Evolutionary conservation across 129 eudicot species (phyloP), one percentile per base, ranked within the genome.

Genomic region (Lactuca saligna): DNA sequence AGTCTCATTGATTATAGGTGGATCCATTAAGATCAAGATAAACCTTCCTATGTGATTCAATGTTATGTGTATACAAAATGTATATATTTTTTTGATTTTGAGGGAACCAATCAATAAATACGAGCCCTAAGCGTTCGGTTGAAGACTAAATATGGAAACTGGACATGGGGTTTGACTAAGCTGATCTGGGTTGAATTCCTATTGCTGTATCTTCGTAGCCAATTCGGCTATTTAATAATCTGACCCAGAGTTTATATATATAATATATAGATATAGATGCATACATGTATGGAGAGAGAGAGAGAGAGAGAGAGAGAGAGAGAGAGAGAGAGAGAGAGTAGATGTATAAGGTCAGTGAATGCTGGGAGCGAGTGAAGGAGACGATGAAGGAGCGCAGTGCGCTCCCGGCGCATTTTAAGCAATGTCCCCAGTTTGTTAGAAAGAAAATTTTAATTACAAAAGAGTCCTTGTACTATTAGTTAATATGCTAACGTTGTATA

Each of bases 1-100:
- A 4, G 81, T 68, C 68, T 86, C 96, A 41, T 78, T 88, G 4
- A 88, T 77, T 64, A 91, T 77, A 1, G 96, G 94, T 55, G 89
- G 97, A 82, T 91, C 97, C 97, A 91, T 82, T 78, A 68, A 0
- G 20, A 53, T 17, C 17, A 13, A 12, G 14, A 58, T 29, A 7
- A 57, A 44, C 48, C 34, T 1, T 39, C 1, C 5, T 31, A 69
- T 38, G 32, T 29, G 35, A 32, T 61, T 16, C 61, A 61, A 71
- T 71, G 76, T 49, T 42, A 50, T 71, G 68, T 50, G 37, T 29
- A 10, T 58, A 41, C 25, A 46, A 10, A 8, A 16, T 63, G 53
- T 63, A 63, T 67, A n/a, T 56, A 15, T 56, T 7, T 25, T 25
- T 56, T 46, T 46, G 32, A 16, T 46, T 51, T 7, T 49, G 61